Evolutionary conservation across 768 basidiomycete species (phyloP).

Genomic region (Boletus barrowsii): DNA sequence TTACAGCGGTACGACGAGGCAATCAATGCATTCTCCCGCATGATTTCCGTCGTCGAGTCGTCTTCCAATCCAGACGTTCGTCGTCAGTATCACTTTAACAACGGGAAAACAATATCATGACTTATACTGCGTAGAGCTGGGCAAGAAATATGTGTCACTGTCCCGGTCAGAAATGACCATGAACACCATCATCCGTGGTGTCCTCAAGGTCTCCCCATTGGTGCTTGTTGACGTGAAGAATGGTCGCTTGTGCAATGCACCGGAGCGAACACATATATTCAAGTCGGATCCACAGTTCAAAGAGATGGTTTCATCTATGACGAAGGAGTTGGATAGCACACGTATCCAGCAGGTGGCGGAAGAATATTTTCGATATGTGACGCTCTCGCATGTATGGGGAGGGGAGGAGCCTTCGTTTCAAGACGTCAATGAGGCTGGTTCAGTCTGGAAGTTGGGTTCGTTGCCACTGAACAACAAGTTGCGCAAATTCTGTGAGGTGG

Average conservation of each 20-base stretch:
- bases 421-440: slow-evolving; percentile 1
- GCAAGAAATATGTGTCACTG: not conserved
- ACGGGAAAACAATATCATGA: not conserved
- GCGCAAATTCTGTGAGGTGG: slow-evolving; percentile 5
- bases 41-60: not conserved
- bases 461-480: slow-evolving; percentile 3
- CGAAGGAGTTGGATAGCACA: not conserved
- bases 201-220: not conserved
- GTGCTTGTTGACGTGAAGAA: not conserved
- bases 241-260: not conserved
- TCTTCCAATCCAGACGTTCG: not conserved
- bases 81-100: not conserved
- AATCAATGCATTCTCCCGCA: not conserved
- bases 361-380: slow-evolving; percentile 9
- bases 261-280: not conserved
- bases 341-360: not conserved
- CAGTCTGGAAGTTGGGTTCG: slow-evolving; percentile 4
- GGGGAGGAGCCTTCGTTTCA: slow-evolving; percentile 10
- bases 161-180: not conserved
- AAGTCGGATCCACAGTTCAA: not conserved
- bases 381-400: slow-evolving; percentile 13
- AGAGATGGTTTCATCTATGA: slow-evolving; percentile 9
- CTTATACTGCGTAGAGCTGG: not conserved
- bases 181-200: not conserved
- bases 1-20: slow-evolving; percentile 1